A percentile compares a stretch with the other conserved stretches of the same genome.
Evolutionary conservation across 495 filamentous ascomycete species (phyloP).

Genomic region (Annulohypoxylon bovei): DNA sequence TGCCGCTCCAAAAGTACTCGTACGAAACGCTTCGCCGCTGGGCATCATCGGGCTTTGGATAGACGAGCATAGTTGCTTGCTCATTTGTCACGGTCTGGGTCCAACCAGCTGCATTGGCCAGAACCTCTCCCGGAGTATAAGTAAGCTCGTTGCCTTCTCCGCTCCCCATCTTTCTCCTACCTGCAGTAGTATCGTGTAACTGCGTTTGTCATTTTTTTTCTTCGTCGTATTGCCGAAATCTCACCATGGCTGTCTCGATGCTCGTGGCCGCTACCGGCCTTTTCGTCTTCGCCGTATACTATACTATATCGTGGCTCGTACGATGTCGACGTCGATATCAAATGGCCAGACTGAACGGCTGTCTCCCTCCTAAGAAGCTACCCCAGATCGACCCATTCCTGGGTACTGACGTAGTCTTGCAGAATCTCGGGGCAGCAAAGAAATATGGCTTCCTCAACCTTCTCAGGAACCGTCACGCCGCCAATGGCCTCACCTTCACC

Average conservation of each 20-base stretch:
- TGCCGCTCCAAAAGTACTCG: slow-evolving; percentile 35
- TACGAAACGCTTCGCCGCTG: slow-evolving; percentile 32
- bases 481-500: slow-evolving; percentile 45
- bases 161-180: slow-evolving; percentile 33
- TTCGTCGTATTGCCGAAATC: neutral
- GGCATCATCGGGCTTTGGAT: slow-evolving; percentile 43
- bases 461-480: slow-evolving; percentile 34
- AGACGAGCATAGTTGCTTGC: slow-evolving; percentile 14
- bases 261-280: slow-evolving; percentile 29
- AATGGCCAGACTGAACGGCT: slow-evolving; percentile 35
- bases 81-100: slow-evolving; percentile 43
- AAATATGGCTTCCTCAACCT: slow-evolving; percentile 42
- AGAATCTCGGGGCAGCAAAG: slow-evolving; percentile 39
- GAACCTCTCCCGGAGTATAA: slow-evolving; percentile 34
- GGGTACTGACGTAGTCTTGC: slow-evolving; percentile 44
- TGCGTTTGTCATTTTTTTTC: slow-evolving; percentile 9
- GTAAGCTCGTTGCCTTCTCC: slow-evolving; percentile 40
- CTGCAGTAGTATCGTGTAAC: slow-evolving; percentile 31
- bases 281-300: slow-evolving; percentile 25
- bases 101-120: slow-evolving; percentile 38
- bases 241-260: slow-evolving; percentile 38
- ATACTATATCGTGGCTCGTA: slow-evolving; percentile 31
- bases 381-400: slow-evolving; percentile 43
- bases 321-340: slow-evolving; percentile 29
- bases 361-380: slow-evolving; percentile 41